Percentiles rank a stretch among this genome's conserved stretches.
Conservation (phyloP, 1,139 yeast species). For the Suhomyces wounanorum region DNA sequence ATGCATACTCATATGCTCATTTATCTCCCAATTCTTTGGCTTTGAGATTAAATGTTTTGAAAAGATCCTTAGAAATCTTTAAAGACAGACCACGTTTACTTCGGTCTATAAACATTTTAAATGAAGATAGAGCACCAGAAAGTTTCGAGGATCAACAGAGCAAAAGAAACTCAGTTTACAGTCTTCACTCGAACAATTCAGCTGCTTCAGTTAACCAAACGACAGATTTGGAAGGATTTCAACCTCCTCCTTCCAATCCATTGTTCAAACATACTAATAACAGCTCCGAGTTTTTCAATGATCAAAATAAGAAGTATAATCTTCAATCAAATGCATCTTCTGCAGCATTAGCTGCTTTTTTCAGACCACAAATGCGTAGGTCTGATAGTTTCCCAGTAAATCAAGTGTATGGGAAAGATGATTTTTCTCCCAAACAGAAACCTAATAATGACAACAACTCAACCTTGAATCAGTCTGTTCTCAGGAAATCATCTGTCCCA, state of each 20-base stretch:
- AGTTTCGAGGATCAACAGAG: not conserved
- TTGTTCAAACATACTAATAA: slow-evolving; percentile 23
- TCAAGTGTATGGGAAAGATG: slow-evolving; percentile 22
- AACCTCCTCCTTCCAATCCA: slow-evolving; percentile 14
- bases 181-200: slow-evolving; percentile 15
- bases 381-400: slow-evolving; percentile 41
- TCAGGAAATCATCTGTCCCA: slow-evolving; percentile 5
- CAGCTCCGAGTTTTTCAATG: slow-evolving; percentile 26
- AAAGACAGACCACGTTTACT: slow-evolving; percentile 62
- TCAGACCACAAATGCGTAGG: slow-evolving; percentile 42
- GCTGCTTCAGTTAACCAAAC: slow-evolving; percentile 9
- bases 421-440: not conserved
- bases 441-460: slow-evolving; percentile 7
- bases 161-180: slow-evolving; percentile 12
- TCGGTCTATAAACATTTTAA: slow-evolving; percentile 23
- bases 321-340: slow-evolving; percentile 57
- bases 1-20: slow-evolving; percentile 83
- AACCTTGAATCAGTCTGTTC: not conserved
- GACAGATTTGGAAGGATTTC: slow-evolving; percentile 1
- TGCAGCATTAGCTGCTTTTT: slow-evolving; percentile 63
- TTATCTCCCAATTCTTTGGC: slow-evolving; percentile 80
- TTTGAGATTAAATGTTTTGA: slow-evolving; percentile 70
- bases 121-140: not conserved
- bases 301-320: slow-evolving; percentile 23
- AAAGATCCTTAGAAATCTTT: slow-evolving; percentile 71